Evolutionary conservation across 257 asterid species (phyloP), one percentile per base, ranked within the genome.

Genomic region (Nicotiana knightiana): DNA sequence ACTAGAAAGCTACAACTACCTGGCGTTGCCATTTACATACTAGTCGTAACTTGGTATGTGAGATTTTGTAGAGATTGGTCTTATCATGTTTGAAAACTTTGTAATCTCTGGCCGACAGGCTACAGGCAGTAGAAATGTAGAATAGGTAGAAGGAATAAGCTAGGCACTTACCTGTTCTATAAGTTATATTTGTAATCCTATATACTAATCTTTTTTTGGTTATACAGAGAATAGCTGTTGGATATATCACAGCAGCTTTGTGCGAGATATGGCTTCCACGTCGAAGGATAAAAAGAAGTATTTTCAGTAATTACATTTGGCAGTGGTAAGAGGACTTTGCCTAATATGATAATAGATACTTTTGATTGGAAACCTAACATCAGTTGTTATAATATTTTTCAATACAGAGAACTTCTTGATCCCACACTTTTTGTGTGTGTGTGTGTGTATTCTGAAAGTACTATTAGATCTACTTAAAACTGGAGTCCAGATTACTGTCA

Each of bases 241-340:
- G 97, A 88, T 92, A 93, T 85, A 24, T 15, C 16, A 90, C 83
- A 53, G 95, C 95, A 0, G 95, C 97, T 66, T 77, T 94, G 88
- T 92, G 94, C 87, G 98, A 92, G 89, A 89, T 94, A 87, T 91
- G 98, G 98, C 92, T 93, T 85, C 93, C 95, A 24, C 68, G 90
- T 83, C 89, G 67, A 79, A 88, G 85, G 86, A 83, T 85, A 84
- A 88, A 88, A 76, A 82, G 85, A 78, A 88, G 87, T 81, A 61
- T 81, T 78, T 65, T 43, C 13, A 80, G 81, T 80, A 90, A 77
- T 68, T 88, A 85, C 70, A 77, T 68, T 62, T 88, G 85, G 87
- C 97, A 94, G 67, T 93, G 98, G 97, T 94, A 89, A 87, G 96
- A 15, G 26, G 84, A 76, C 33, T 67, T 33, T 1, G 5, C 58